These are phyloP conservation scores for Rheum nobile DNA, from an alignment of 148 eudicot species.

Conservation along the genomic window DNA sequence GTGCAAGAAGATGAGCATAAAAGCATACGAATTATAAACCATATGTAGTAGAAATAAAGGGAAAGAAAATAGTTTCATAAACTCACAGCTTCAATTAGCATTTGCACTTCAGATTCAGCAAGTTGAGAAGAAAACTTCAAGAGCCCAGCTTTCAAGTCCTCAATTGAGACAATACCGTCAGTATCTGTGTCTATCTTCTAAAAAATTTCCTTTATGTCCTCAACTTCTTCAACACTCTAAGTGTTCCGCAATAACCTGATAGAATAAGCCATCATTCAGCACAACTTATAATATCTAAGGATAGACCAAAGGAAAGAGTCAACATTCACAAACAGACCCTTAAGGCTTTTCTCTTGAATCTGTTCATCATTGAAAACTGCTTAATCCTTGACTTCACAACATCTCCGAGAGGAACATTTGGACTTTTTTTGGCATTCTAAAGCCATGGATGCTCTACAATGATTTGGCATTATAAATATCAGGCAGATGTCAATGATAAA, in stretches of 20 bases:
- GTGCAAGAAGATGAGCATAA: not conserved
- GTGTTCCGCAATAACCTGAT: constrained; percentile 80
- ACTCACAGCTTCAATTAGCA: constrained; percentile 94
- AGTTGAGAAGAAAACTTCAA: constrained; percentile 58
- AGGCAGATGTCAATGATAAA: not conserved
- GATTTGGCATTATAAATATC: not conserved
- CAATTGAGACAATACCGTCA: constrained; percentile 68
- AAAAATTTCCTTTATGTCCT: constrained; percentile 72
- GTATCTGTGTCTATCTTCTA: constrained; percentile 72
- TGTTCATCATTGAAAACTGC: constrained; percentile 90
- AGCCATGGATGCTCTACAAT: constrained; percentile 72
- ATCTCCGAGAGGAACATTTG: constrained; percentile 89
- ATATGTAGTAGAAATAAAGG: not conserved
- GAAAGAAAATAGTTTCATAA: not conserved
- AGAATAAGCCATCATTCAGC: constrained; percentile 12
- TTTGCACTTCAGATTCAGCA: constrained; percentile 79
- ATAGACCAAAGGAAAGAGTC: not conserved
- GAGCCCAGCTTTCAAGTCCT: constrained; percentile 74
- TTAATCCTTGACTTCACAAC: constrained; percentile 78
- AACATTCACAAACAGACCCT: constrained; percentile 33
- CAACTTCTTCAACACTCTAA: constrained; percentile 76
- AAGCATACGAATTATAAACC: not conserved
- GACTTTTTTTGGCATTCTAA: constrained; percentile 85
- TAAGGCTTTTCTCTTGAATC: constrained; percentile 87
- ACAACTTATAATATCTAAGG: not conserved